These are phyloP conservation scores for Dictyostelium firmibasis DNA, from an alignment of 78 protist species.

Conservation along the genomic window DNA sequence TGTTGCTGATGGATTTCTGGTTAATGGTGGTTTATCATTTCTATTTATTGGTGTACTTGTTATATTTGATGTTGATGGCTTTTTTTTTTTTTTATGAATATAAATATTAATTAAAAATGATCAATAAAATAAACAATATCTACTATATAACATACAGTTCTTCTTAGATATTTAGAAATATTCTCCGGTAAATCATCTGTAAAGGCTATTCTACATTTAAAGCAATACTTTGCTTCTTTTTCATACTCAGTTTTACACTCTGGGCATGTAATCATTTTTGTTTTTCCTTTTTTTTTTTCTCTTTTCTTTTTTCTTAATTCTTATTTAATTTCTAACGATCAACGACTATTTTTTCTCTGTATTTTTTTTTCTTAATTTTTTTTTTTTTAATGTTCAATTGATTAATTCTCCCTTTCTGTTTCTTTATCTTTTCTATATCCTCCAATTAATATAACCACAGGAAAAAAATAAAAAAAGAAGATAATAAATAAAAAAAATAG, in stretches of 20 bases:
- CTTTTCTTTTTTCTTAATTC: neutral
- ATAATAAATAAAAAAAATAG: neutral
- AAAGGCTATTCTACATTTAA: constrained; percentile 71
- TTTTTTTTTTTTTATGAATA: no score
- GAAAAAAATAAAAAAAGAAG: no score
- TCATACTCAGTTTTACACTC: constrained; percentile 73
- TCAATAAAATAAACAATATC: neutral
- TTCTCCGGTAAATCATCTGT: constrained; percentile 75
- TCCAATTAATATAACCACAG: no score
- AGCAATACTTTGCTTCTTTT: constrained; percentile 80
- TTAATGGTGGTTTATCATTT: constrained; percentile 60
- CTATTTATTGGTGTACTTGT: neutral
- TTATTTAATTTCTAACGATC: neutral
- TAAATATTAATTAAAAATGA: neutral
- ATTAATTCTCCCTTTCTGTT: neutral
- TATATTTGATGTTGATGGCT: constrained; percentile 21
- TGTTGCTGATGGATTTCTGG: constrained; percentile 13
- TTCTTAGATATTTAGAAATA: constrained; percentile 41
- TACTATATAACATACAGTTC: neutral
- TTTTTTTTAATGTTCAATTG: neutral
- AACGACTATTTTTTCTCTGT: neutral
- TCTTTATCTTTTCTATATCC: neutral
- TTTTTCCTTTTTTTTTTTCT: no score
- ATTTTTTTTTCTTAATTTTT: neutral
- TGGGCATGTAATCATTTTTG: constrained; percentile 48